These are phyloP conservation scores for Chaetothyriales sp. DNA, from an alignment of 2,329 filamentous ascomycete genomes.

Conservation along the genomic window DNA sequence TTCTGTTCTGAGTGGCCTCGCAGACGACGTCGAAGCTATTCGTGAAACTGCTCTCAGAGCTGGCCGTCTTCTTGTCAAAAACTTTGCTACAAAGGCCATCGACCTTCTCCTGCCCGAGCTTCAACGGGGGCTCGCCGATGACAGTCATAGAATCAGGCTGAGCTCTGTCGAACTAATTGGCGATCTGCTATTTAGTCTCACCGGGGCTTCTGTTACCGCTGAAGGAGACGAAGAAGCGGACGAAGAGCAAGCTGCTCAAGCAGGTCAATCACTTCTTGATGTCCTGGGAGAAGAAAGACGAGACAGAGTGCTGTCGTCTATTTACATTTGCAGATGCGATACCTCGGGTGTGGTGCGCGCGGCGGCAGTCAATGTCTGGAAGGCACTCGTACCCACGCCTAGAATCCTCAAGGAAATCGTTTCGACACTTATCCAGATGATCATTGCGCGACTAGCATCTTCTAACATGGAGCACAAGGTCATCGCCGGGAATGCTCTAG, in stretches of 20 bases:
- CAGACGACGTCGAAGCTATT: conserved; percentile 92
- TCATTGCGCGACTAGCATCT: conserved; percentile 86
- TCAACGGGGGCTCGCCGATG: conserved; percentile 90
- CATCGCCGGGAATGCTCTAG: conserved; percentile 92
- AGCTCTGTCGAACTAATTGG: conserved; percentile 96
- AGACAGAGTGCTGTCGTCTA: conserved; percentile 90
- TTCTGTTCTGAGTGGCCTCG: conserved; percentile 82
- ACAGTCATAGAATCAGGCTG: conserved; percentile 93
- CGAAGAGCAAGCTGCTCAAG: conserved; percentile 62
- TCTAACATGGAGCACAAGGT: conserved; percentile 98
- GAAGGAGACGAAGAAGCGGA: conserved; percentile 63
- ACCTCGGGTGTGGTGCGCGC: conserved; percentile 82
- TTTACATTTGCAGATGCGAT: conserved; percentile 96
- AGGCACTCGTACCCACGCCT: conserved; percentile 84
- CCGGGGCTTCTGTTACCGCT: conserved; percentile 69
- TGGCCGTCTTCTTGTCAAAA: conserved; percentile 89
- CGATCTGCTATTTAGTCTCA: conserved; percentile 93
- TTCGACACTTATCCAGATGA: conserved; percentile 83
- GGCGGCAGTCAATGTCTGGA: conserved; percentile 89
- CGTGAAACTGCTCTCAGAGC: conserved; percentile 91
- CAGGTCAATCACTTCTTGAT: conserved; percentile 83
- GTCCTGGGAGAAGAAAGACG: conserved; percentile 90
- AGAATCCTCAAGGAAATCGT: conserved; percentile 89
- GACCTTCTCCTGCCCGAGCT: conserved; percentile 88
- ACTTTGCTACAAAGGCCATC: conserved; percentile 89